Evolutionary conservation across 805 yeast species (phyloP).

Genomic region (Yarrowia sp.): DNA sequence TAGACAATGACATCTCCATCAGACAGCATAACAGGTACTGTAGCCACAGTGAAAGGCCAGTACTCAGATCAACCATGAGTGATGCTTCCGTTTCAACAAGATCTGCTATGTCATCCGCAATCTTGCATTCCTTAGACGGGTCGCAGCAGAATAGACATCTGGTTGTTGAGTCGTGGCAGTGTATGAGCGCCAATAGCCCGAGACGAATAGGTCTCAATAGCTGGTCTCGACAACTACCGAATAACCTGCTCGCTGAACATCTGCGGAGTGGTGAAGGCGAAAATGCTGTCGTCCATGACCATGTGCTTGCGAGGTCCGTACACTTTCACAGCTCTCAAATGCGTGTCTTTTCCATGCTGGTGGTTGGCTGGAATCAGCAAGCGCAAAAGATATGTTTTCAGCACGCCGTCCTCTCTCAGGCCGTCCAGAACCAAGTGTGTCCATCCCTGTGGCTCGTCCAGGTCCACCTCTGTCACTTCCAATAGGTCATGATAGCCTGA

Average conservation of each 20-base stretch:
- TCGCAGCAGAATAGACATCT: no score
- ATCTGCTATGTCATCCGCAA: no score
- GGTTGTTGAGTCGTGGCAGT: no score
- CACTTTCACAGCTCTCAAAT: constrained; percentile 70
- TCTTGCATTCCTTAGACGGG: no score
- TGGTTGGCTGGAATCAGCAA: constrained; percentile 71
- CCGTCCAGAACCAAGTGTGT: constrained; percentile 59
- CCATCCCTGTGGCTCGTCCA: constrained; percentile 78
- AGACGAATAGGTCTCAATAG: no score
- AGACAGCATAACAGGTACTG: no score
- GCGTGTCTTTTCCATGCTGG: constrained; percentile 95
- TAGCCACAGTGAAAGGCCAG: no score
- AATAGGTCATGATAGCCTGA: constrained; percentile 74
- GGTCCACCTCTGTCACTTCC: constrained; percentile 58
- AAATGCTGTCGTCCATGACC: constrained; percentile 30
- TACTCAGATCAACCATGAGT: no score
- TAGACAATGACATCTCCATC: no score
- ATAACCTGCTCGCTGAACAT: constrained; percentile 32
- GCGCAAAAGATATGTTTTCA: constrained; percentile 66
- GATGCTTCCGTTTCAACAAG: no score
- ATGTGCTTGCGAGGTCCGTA: constrained; percentile 35
- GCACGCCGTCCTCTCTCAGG: constrained; percentile 46
- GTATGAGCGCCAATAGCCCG: no score
- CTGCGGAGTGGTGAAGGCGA: constrained; percentile 36
- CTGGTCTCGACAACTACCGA: not conserved